Conservation (phyloP, 83 land plant species). For the Diphasiastrum complanatum region DNA sequence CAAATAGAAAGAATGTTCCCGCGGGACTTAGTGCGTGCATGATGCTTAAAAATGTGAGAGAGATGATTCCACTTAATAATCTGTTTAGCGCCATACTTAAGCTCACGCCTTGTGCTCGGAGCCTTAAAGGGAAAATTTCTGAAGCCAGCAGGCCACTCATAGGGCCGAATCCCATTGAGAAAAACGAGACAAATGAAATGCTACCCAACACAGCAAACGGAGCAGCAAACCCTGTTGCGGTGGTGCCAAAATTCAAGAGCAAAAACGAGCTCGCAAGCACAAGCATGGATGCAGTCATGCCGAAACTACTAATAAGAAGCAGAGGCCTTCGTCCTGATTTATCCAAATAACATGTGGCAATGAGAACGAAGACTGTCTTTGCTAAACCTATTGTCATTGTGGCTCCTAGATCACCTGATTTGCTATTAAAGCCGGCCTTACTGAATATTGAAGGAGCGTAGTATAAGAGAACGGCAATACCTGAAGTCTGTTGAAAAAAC, state of each 20-base stretch:
- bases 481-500: constrained; percentile 36
- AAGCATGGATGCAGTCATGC: constrained; percentile 36
- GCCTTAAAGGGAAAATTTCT: constrained; percentile 3
- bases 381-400: constrained; percentile 52
- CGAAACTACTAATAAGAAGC: constrained; percentile 37
- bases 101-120: constrained; percentile 2
- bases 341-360: constrained; percentile 49
- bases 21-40: neutral
- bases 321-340: constrained; percentile 45
- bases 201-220: neutral
- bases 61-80: neutral
- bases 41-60: neutral
- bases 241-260: neutral
- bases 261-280: too few relatives aligned
- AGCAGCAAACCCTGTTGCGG: neutral
- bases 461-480: constrained; percentile 29
- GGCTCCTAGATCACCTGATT: constrained; percentile 27
- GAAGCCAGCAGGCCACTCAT: neutral
- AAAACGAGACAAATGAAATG: neutral
- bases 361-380: constrained; percentile 44
- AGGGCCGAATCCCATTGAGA: constrained; percentile 1
- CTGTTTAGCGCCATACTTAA: neutral
- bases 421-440: constrained; percentile 21
- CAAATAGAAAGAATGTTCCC: constrained; percentile 1
- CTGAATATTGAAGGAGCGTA: constrained; percentile 31